Conservation (phyloP, 1,284 basidiomycete genomes). For the Rhodotorula sp. region DNA sequence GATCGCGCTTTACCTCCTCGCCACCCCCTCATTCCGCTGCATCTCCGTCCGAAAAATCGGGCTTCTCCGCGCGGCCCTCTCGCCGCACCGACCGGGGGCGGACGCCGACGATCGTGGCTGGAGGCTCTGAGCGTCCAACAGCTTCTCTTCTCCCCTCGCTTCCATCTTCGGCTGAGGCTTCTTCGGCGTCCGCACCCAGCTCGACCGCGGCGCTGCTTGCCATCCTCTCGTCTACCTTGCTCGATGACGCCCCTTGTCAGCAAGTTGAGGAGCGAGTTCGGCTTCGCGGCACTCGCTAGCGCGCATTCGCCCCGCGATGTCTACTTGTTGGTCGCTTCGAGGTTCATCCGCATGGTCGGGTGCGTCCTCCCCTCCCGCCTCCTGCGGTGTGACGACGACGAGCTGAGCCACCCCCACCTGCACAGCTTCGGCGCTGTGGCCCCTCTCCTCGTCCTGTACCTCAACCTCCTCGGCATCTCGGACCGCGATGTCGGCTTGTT, state of each 20-base stretch:
- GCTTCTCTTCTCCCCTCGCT: too few relatives aligned
- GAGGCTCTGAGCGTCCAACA: too few relatives aligned
- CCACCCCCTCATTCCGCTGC: too few relatives aligned
- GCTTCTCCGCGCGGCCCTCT: too few relatives aligned
- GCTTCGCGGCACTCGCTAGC: slow-evolving; percentile 6
- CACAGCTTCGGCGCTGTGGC: slow-evolving; percentile 33
- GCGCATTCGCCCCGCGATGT: slow-evolving; percentile 18
- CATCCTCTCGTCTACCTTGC: background rate
- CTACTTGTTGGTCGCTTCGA: slow-evolving; percentile 12
- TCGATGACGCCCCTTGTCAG: background rate
- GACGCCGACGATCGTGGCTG: too few relatives aligned
- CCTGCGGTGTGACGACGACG: background rate
- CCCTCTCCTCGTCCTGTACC: slow-evolving; percentile 33
- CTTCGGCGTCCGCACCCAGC: background rate
- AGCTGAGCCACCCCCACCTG: background rate
- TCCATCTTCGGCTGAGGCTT: background rate
- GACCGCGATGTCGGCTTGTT: slow-evolving; percentile 21
- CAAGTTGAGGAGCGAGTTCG: slow-evolving; percentile 19
- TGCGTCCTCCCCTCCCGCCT: background rate
- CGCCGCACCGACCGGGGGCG: too few relatives aligned
- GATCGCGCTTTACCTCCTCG: too few relatives aligned
- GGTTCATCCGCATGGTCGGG: slow-evolving; percentile 34
- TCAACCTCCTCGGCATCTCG: slow-evolving; percentile 17
- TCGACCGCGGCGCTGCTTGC: background rate
- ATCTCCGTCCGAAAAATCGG: too few relatives aligned